Conservation (phyloP, 805 yeast species). For the Spathaspora gorwiae region DNA sequence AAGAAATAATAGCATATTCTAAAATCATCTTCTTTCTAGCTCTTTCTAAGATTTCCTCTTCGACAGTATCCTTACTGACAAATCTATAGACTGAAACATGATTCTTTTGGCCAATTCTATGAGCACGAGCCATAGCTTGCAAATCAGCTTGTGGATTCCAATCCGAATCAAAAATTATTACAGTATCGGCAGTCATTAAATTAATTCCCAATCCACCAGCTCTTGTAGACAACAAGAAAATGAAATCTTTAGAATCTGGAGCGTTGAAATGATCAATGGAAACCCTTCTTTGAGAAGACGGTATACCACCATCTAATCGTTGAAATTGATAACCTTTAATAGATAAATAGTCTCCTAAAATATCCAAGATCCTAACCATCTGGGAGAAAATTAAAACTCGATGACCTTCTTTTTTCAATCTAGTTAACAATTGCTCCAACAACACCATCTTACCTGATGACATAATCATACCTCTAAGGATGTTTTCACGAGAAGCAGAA, state of each 20-base stretch:
- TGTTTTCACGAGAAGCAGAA: conserved; percentile 62
- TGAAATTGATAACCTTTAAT: conserved; percentile 87
- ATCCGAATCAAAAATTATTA: conserved; percentile 94
- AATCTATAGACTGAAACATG: conserved; percentile 97
- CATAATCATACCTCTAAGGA: conserved; percentile 90
- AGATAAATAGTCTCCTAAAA: conserved; percentile 85
- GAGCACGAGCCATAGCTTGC: conserved; percentile 99
- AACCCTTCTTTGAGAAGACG: conserved; percentile 87
- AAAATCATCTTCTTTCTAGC: conserved; percentile 97
- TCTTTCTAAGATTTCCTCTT: conserved; percentile 93
- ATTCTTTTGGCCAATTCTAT: conserved; percentile 97
- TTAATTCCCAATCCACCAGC: conserved; percentile 99
- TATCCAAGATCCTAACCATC: conserved; percentile 96
- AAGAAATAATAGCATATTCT: conserved; percentile 94
- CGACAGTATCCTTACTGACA: conserved; percentile 97
- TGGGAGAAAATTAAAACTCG: conserved; percentile 92
- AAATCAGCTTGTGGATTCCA: conserved; percentile 99
- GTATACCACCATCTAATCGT: conserved; percentile 93
- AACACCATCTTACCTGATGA: conserved; percentile 98
- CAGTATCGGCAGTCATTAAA: conserved; percentile 98
- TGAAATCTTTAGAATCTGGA: conserved; percentile 88
- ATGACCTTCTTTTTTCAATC: conserved; percentile 90
- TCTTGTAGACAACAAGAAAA: conserved; percentile 84
- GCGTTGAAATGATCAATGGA: conserved; percentile 97
- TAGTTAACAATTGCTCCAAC: conserved; percentile 78